Conservation (phyloP, 768 basidiomycete genomes). For the Mycena amicta region DNA sequence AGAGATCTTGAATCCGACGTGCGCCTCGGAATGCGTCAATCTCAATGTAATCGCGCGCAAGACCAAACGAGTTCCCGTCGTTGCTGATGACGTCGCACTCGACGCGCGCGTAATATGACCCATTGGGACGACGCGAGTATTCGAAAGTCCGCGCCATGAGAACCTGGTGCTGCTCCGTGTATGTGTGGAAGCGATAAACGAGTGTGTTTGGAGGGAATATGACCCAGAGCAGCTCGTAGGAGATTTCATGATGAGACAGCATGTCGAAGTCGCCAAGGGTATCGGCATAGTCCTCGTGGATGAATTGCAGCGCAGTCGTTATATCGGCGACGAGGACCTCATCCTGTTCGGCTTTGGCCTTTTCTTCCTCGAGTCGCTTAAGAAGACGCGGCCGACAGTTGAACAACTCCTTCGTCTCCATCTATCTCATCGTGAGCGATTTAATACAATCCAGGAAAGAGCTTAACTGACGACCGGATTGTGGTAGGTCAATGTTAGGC, state of each 20-base stretch:
- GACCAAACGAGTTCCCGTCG: constrained; percentile 22
- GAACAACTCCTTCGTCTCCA: constrained; percentile 19
- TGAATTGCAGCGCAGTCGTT: constrained; percentile 20
- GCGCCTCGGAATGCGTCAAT: constrained; percentile 23
- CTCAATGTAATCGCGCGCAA: constrained; percentile 11
- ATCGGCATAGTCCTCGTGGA: constrained; percentile 18
- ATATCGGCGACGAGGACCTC: constrained; percentile 19
- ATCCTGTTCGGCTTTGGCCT: constrained; percentile 14
- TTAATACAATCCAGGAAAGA: background rate
- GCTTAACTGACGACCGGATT: background rate
- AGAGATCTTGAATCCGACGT: constrained; percentile 21
- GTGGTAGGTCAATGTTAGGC: background rate
- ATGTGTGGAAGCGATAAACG: constrained; percentile 21
- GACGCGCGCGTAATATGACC: constrained; percentile 2
- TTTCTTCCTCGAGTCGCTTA: constrained; percentile 18
- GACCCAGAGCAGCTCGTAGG: constrained; percentile 35
- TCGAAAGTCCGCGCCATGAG: constrained; percentile 11
- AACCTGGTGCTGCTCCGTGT: constrained; percentile 19
- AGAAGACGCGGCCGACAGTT: constrained; percentile 15
- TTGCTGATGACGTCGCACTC: constrained; percentile 20
- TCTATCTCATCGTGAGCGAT: constrained; percentile 11
- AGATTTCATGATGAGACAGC: constrained; percentile 22
- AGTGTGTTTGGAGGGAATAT: constrained; percentile 27
- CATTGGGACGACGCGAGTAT: constrained; percentile 1
- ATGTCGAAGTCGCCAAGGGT: constrained; percentile 19